These are phyloP conservation scores for Chlorella vulgaris DNA, from an alignment of 139 green algal species.

Conservation along the genomic window DNA sequence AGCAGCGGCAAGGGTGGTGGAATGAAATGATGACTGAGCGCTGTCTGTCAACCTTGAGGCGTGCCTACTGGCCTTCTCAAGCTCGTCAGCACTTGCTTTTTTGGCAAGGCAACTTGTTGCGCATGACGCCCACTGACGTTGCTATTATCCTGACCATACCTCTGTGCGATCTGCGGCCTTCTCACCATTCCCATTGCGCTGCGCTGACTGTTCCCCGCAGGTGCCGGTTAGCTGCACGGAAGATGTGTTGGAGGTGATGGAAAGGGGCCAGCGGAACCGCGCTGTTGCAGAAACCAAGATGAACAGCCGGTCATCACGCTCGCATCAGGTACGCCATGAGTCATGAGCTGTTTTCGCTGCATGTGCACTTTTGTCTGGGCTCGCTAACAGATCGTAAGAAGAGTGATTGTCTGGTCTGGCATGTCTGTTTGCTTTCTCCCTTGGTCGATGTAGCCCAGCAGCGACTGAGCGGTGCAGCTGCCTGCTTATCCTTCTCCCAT, in stretches of 20 bases:
- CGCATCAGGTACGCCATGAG: constrained; percentile 16
- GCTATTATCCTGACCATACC: too few species aligned
- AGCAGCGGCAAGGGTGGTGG: background rate
- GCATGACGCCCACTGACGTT: too few species aligned
- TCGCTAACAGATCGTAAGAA: too few species aligned
- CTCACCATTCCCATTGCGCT: background rate
- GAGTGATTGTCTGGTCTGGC: too few species aligned
- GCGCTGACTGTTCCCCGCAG: constrained; percentile 34
- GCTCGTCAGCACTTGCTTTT: too few species aligned
- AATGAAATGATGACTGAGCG: too few species aligned
- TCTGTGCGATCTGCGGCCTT: too few species aligned
- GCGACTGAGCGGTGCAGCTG: background rate
- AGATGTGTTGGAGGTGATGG: constrained; percentile 85
- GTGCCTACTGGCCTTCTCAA: background rate
- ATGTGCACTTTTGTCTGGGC: too few species aligned
- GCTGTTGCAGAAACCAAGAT: constrained; percentile 85
- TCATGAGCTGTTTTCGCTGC: background rate
- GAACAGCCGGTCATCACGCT: constrained; percentile 88
- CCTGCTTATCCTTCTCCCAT: background rate
- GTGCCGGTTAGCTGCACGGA: constrained; percentile 63
- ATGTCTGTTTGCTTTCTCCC: too few species aligned
- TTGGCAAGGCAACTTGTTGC: too few species aligned
- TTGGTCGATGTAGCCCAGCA: too few species aligned
- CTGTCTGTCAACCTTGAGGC: background rate
- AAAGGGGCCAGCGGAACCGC: constrained; percentile 56